Conservation (phyloP, 2,329 filamentous ascomycete genomes). For the Aureobasidium sp. region DNA sequence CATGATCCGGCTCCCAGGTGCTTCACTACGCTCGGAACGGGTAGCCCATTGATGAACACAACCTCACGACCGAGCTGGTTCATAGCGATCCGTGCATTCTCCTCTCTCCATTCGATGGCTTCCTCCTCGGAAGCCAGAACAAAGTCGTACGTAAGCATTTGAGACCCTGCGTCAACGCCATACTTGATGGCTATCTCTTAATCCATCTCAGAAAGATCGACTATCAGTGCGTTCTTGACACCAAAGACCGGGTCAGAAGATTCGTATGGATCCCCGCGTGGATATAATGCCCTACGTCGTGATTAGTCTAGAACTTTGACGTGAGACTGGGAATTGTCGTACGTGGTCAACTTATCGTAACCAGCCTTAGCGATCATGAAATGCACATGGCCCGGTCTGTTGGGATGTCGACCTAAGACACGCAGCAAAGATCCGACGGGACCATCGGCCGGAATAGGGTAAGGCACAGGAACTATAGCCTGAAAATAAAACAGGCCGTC, state of each 20-base stretch:
- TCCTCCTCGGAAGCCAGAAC: constrained; percentile 75
- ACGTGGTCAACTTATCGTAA: constrained; percentile 31
- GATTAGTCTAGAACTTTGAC: not conserved
- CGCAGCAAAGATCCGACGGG: constrained; percentile 29
- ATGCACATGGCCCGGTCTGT: constrained; percentile 33
- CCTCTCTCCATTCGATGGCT: too few relatives aligned
- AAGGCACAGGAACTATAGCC: constrained; percentile 32
- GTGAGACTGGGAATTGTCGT: not conserved
- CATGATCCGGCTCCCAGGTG: too few relatives aligned
- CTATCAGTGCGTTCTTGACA: constrained; percentile 78
- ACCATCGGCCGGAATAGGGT: constrained; percentile 33
- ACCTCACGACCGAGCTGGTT: too few relatives aligned
- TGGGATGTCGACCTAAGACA: constrained; percentile 28
- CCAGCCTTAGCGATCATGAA: constrained; percentile 29
- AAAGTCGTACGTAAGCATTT: constrained; percentile 67
- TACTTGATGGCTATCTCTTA: constrained; percentile 62
- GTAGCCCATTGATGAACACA: too few relatives aligned
- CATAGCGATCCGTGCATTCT: too few relatives aligned
- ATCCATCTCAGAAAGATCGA: constrained; percentile 61
- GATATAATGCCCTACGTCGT: constrained; percentile 69
- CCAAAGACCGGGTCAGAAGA: constrained; percentile 85
- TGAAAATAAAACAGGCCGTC: constrained; percentile 31
- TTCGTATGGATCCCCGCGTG: constrained; percentile 80
- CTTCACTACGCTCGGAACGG: too few relatives aligned
- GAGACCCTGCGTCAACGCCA: constrained; percentile 65